Evolutionary conservation across 192 early-diverging fungal species (phyloP).

Genomic region (Allomyces arbusculus): DNA sequence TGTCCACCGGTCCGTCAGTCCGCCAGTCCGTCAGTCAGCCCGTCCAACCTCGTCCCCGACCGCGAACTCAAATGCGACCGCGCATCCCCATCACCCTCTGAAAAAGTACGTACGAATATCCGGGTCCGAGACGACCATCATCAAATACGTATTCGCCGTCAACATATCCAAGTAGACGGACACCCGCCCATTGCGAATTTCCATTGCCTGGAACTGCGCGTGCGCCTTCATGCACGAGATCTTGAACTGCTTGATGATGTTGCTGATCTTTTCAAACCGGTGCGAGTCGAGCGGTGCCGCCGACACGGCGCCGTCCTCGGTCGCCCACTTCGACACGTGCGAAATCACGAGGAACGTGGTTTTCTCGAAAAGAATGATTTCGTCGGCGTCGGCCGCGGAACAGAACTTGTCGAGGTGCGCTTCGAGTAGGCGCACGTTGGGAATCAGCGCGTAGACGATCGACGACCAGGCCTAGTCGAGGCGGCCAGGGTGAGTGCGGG

Average conservation of each 20-base stretch:
- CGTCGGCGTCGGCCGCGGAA: constrained; percentile 68
- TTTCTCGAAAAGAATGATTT: constrained; percentile 86
- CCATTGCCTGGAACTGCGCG: constrained; percentile 68
- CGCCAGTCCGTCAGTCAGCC: background rate
- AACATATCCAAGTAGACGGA: constrained; percentile 61
- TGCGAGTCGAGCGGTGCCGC: constrained; percentile 34
- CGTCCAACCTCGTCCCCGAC: background rate
- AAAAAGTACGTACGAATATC: constrained; percentile 43
- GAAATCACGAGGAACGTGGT: constrained; percentile 92
- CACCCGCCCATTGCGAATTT: constrained; percentile 53
- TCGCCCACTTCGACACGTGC: constrained; percentile 31
- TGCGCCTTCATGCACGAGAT: constrained; percentile 39
- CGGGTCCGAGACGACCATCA: constrained; percentile 68
- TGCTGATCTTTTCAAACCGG: constrained; percentile 75
- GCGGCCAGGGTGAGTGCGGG: constrained; percentile 10
- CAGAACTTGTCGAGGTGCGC: constrained; percentile 58
- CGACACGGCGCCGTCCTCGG: background rate
- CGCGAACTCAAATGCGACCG: background rate
- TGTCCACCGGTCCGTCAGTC: background rate
- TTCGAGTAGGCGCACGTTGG: constrained; percentile 70
- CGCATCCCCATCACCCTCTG: background rate
- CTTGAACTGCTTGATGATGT: constrained; percentile 85
- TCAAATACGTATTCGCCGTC: constrained; percentile 69
- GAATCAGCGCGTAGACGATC: constrained; percentile 87
- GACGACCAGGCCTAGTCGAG: constrained; percentile 73